Conservation (phyloP, 106 monocot genomes). For the Allium cepa region DNA sequence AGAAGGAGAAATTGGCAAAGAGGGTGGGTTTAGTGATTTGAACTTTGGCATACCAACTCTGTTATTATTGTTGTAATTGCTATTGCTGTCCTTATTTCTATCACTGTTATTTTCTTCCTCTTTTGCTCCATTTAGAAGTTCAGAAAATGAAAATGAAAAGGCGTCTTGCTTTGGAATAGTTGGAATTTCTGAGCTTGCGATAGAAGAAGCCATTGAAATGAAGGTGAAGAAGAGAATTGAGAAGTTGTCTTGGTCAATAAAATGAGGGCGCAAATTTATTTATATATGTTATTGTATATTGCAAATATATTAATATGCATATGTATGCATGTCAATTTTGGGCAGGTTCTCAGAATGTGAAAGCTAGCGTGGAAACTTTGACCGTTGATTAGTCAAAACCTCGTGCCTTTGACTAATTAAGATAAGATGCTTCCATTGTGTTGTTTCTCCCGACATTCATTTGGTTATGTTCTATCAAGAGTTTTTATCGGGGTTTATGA, state of each 20-base stretch:
- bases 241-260: not conserved
- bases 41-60: conserved; percentile 54
- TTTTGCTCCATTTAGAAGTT: conserved; percentile 27
- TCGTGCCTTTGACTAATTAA: conserved; percentile 13
- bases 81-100: not conserved
- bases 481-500: too few relatives aligned
- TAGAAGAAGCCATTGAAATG: conserved; percentile 36
- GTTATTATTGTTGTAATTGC: not conserved
- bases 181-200: conserved; percentile 37
- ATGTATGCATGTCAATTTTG: not conserved
- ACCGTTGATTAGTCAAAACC: conserved; percentile 7
- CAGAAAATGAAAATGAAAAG: conserved; percentile 40
- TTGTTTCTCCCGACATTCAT: too few relatives aligned
- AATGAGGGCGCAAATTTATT: not conserved
- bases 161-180: conserved; percentile 14
- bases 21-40: conserved; percentile 57
- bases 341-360: conserved; percentile 4
- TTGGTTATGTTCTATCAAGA: too few relatives aligned
- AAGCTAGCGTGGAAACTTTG: not conserved
- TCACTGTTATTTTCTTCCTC: conserved; percentile 12
- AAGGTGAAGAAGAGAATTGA: not conserved
- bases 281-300: not conserved
- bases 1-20: conserved; percentile 49
- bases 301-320: not conserved
- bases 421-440: too few relatives aligned